Base-by-base conservation (phyloP, 345 rosid genomes). In the Lepidium sativum region DNA sequence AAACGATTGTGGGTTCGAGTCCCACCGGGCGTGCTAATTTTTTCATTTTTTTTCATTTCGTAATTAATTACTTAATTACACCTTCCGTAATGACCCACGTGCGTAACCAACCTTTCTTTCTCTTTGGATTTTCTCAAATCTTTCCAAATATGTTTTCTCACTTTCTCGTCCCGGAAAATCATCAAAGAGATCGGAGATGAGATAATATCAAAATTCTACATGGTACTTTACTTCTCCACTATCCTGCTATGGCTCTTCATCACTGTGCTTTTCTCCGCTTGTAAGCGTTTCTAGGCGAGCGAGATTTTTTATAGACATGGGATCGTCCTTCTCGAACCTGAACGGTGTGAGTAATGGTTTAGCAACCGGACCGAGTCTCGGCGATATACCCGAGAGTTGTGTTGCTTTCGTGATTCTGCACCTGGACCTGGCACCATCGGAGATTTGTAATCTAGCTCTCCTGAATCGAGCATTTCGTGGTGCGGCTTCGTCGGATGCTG, bases 351-450 rank as follows among this genome's bases (percentile, higher is more conserved):
- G 61, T 16, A 81, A 74, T 51, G 84, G 82, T 17, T 79, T 70
- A 4, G 67, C 67, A 9, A 52, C 38, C 29, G 65, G 90, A 51
- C 89, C 96, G 0, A 87, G 96, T 6, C 78, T 92, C 9, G 98
- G 95, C 0, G 98, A 92, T 76, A 88, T 88, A 78, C 95, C 98
- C 33, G 96, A 92, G 83, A 82, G 84, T 82, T 92, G 96, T 70
- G 95, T 88, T 12, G 98, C 98, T 20, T 85, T 87, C 72, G 98
- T 92, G 15, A 81, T 86, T 66, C 70, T 80, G 17, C 75, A 88
- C 80, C 72, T 92, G 62, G 82, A 88, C 80, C 71, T 92, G 62
- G 81, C 85, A 2, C 95, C 98, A 43, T 91, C 95, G 75, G 98
- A 92, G 85, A 92, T 92, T 78, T 92, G 96, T 66, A 85, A 92